These are phyloP conservation scores for Scytalidium lignicola DNA, from an alignment of 2,329 filamentous ascomycete genomes.

Conservation along the genomic window DNA sequence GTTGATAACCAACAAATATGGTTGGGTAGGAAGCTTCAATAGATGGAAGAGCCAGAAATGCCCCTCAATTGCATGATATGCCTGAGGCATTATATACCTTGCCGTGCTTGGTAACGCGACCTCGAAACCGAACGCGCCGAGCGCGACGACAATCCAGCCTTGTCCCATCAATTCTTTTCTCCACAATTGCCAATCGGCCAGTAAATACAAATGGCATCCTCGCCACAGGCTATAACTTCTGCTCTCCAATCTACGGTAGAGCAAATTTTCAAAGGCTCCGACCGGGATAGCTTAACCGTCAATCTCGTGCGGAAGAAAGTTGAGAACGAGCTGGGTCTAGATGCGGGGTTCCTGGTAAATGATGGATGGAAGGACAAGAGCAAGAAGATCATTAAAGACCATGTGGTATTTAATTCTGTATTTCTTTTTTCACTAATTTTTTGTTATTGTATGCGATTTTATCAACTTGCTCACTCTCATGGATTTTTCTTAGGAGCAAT, in stretches of 20 bases:
- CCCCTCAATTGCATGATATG: too few species aligned
- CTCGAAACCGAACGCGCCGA: not conserved
- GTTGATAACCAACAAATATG: too few species aligned
- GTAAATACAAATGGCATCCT: not conserved
- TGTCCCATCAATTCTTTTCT: not conserved
- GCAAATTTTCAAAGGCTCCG: conserved; percentile 37
- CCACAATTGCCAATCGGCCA: not conserved
- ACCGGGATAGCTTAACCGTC: conserved; percentile 46
- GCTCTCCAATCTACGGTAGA: conserved; percentile 43
- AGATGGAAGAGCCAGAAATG: too few species aligned
- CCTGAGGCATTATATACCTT: too few species aligned
- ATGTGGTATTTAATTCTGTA: conserved; percentile 41
- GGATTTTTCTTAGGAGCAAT: conserved; percentile 4
- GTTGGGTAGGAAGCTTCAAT: too few species aligned
- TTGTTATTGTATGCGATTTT: conserved; percentile 5
- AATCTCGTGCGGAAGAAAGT: conserved; percentile 50
- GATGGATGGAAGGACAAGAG: conserved; percentile 53
- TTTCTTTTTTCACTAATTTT: not conserved
- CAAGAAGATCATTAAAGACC: conserved; percentile 50
- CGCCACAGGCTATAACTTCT: conserved; percentile 34
- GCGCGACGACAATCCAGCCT: not conserved
- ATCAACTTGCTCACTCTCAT: not conserved
- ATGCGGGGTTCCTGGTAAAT: conserved; percentile 44
- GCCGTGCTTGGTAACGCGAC: too few species aligned
- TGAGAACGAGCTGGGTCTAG: conserved; percentile 43